Conservation (phyloP, 2,329 filamentous ascomycete genomes). For the Leptographium flavum region DNA sequence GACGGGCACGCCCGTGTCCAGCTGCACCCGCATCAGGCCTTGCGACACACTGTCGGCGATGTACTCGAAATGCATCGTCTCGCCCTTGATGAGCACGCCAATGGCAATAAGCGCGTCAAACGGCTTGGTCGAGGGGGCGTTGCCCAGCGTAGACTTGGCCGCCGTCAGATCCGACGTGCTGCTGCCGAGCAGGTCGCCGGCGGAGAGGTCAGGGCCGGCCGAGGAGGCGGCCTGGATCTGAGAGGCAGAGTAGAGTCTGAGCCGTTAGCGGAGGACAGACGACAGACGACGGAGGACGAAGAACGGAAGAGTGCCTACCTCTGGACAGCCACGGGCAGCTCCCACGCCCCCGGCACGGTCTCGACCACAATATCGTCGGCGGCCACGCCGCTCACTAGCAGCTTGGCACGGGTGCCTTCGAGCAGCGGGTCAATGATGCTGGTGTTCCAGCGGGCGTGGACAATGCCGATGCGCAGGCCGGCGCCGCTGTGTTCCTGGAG, state of each 20-base stretch:
- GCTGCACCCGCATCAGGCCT: constrained; percentile 84
- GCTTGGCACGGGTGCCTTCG: constrained; percentile 62
- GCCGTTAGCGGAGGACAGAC: not conserved
- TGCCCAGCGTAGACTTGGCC: constrained; percentile 26
- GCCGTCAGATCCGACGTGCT: constrained; percentile 61
- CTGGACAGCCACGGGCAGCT: constrained; percentile 82
- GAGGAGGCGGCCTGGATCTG: constrained; percentile 64
- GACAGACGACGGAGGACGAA: constrained; percentile 1
- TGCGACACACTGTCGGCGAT: constrained; percentile 85
- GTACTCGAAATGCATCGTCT: constrained; percentile 99
- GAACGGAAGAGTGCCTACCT: constrained; percentile 38
- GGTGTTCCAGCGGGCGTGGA: constrained; percentile 92
- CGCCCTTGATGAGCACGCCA: constrained; percentile 93
- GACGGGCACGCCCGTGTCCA: constrained; percentile 79
- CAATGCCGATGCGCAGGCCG: constrained; percentile 76
- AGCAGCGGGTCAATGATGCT: constrained; percentile 78
- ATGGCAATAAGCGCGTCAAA: constrained; percentile 95
- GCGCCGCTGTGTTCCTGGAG: constrained; percentile 50
- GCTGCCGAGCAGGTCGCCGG: constrained; percentile 55
- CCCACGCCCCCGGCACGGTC: constrained; percentile 86
- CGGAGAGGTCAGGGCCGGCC: constrained; percentile 46
- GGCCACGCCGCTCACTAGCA: constrained; percentile 66
- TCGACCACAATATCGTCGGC: constrained; percentile 80
- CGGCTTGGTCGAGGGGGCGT: constrained; percentile 35
- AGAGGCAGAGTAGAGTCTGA: constrained; percentile 68